phyloP scores from a whole-genome alignment of 2,329 filamentous ascomycete species.

The Calonectria fujianensis region DNA sequence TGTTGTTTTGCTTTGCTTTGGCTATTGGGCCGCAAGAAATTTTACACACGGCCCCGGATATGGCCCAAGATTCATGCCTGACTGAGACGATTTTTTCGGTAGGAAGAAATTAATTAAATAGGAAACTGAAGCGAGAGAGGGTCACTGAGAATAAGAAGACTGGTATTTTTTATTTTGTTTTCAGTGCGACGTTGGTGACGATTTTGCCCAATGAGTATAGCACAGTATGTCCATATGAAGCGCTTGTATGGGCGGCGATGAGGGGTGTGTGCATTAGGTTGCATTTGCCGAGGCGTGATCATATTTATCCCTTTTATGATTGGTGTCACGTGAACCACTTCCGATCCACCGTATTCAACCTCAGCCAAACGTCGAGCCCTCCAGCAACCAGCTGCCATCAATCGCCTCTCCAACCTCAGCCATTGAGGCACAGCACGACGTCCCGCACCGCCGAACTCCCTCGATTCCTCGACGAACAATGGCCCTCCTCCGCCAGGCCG shows the following conservation, averaged over 20 bases:
- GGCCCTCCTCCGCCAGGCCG: constrained; percentile 61
- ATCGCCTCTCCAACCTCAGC: constrained; percentile 51
- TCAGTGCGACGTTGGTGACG: neutral
- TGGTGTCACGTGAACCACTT: constrained; percentile 52
- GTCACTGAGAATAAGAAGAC: neutral
- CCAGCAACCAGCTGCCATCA: constrained; percentile 48
- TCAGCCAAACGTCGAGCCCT: constrained; percentile 48
- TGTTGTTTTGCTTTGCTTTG: constrained; percentile 31
- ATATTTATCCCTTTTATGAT: constrained; percentile 30
- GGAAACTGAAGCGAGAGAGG: neutral
- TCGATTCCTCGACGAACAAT: constrained; percentile 54
- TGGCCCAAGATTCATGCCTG: constrained; percentile 30
- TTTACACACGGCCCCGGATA: constrained; percentile 27
- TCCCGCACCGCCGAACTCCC: constrained; percentile 49
- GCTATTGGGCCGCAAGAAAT: constrained; percentile 35
- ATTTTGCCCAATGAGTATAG: constrained; percentile 1
- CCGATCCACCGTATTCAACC: constrained; percentile 51
- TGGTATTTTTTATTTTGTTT: neutral
- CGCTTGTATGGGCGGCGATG: neutral
- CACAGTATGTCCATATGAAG: constrained; percentile 14
- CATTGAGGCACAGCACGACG: constrained; percentile 55
- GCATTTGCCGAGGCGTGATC: constrained; percentile 32
- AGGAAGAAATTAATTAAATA: constrained; percentile 1
- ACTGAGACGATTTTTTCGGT: neutral
- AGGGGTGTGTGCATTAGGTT: constrained; percentile 33